Evolutionary conservation across 257 asterid genomes (phyloP), one percentile per base, ranked within the genome.

Genomic region (Lycium barbarum): DNA sequence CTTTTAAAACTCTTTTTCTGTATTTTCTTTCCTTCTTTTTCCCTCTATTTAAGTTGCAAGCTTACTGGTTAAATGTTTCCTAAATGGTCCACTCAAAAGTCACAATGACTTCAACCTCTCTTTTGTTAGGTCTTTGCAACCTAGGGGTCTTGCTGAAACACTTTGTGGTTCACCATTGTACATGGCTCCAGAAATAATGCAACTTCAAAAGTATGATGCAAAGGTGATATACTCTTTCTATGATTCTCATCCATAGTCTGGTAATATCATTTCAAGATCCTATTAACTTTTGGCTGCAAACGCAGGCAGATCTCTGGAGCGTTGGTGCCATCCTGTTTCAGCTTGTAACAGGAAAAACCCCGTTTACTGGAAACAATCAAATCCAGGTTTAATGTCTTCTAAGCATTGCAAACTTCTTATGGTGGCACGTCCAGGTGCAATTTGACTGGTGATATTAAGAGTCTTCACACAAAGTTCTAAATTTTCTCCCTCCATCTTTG

Each of bases 181-280:
- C 92, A 95, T 95, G 99, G 99, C 99, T 90, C 99, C 98, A 26
- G 99, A 95, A 88, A 91, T 95, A 88, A 93, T 95, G 99, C 98
- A 91, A 90, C 91, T 82, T 73, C 92, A 90, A 87, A 93, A 92
- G 90, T 94, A 95, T 85, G 99, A 95, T 82, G 98, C 99, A 66
- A 95, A 95, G 97, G 99, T 94, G 91, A 85, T 86, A 83, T 86
- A 84, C 35, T 80, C 55, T 65, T 72, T 43, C 82, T 72, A 80
- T 74, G 68, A 62, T 76, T 71, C 58, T 53, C 65, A 65, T 85
- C 58, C 84, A 53, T 36, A 71, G 59, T 87, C 76, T 71, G 13
- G 62, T 76, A 78, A 33, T 33, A 78, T 78, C 10, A 78, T 8
- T 67, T 79, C 61, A 83, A 73, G 84, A 79, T 51, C 72, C 45